phyloP scores from a whole-genome alignment of 108 stramenopile species.

The Cyclotella baltica region DNA sequence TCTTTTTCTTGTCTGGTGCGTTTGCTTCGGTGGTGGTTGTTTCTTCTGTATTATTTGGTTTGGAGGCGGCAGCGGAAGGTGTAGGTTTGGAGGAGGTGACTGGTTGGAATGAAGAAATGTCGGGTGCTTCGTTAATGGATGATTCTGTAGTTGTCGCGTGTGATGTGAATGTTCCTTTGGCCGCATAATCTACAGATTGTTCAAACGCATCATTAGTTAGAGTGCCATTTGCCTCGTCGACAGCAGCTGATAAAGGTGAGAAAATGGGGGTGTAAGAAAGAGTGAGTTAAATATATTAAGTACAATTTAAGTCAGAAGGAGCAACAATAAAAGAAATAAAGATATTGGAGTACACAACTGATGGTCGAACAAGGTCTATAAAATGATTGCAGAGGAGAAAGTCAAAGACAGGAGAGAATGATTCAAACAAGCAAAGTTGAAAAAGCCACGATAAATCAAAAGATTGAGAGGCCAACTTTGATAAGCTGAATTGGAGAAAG shows the following conservation, averaged over 20 bases:
- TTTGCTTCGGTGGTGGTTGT: constrained; percentile 14
- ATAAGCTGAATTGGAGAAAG: too few species aligned
- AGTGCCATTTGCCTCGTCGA: neutral
- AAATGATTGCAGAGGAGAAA: too few species aligned
- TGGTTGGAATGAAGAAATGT: constrained; percentile 47
- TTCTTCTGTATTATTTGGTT: constrained; percentile 3
- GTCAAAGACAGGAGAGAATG: too few species aligned
- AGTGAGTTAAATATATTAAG: constrained; percentile 7
- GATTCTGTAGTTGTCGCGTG: constrained; percentile 15
- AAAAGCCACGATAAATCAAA: too few species aligned
- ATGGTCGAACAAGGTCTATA: too few species aligned
- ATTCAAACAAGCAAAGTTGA: too few species aligned
- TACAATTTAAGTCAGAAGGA: too few species aligned
- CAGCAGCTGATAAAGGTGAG: neutral
- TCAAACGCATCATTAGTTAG: neutral
- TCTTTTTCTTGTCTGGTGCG: constrained; percentile 43
- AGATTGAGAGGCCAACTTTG: too few species aligned
- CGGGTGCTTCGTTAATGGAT: constrained; percentile 43
- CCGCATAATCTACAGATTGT: constrained; percentile 28
- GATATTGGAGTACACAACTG: too few species aligned
- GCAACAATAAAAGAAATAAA: too few species aligned
- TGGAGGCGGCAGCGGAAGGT: constrained; percentile 1
- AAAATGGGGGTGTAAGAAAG: neutral
- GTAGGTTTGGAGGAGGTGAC: constrained; percentile 13
- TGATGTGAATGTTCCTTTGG: constrained; percentile 39